Evolutionary conservation across 192 early-diverging fungal species (phyloP).

Genomic region (Podila minutissima): DNA sequence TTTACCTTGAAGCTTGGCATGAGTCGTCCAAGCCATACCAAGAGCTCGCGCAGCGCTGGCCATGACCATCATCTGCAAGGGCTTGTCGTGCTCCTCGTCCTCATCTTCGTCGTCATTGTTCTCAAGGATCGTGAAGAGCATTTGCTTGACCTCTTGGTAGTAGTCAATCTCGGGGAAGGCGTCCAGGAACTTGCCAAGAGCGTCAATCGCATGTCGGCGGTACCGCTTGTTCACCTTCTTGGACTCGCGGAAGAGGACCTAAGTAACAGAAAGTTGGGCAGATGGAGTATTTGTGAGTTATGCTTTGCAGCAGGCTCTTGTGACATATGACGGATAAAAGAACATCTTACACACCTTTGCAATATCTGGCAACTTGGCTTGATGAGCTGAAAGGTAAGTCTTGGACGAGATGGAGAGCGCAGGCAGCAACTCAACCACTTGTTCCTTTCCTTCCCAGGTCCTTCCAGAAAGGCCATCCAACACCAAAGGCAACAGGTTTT

Average conservation of each 20-base stretch:
- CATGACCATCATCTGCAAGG: slow-evolving; percentile 70
- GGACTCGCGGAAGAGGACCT: slow-evolving; percentile 76
- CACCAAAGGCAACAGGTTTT: slow-evolving; percentile 67
- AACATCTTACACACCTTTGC: slow-evolving; percentile 48
- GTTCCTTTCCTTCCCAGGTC: slow-evolving; percentile 88
- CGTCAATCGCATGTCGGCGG: slow-evolving; percentile 70
- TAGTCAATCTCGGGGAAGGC: slow-evolving; percentile 63
- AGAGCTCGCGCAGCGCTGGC: slow-evolving; percentile 76
- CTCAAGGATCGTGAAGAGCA: slow-evolving; percentile 57
- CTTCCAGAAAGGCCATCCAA: slow-evolving; percentile 69
- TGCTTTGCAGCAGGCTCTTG: neutral
- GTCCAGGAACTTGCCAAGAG: slow-evolving; percentile 68
- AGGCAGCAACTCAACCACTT: slow-evolving; percentile 70
- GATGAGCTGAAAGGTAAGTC: slow-evolving; percentile 51
- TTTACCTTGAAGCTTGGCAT: slow-evolving; percentile 64
- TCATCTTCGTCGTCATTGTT: slow-evolving; percentile 63
- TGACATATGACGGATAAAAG: neutral
- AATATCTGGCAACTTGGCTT: slow-evolving; percentile 52
- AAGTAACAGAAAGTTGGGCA: neutral
- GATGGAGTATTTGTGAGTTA: neutral
- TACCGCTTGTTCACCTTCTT: slow-evolving; percentile 82
- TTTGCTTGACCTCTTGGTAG: slow-evolving; percentile 67
- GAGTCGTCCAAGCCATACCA: slow-evolving; percentile 61
- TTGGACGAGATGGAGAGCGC: slow-evolving; percentile 64
- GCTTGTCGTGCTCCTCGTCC: slow-evolving; percentile 69